A percentile compares a stretch with the other conserved stretches of the same genome.
Conservation (phyloP, 1,284 basidiomycete genomes). For the Ganoderma sp. region DNA sequence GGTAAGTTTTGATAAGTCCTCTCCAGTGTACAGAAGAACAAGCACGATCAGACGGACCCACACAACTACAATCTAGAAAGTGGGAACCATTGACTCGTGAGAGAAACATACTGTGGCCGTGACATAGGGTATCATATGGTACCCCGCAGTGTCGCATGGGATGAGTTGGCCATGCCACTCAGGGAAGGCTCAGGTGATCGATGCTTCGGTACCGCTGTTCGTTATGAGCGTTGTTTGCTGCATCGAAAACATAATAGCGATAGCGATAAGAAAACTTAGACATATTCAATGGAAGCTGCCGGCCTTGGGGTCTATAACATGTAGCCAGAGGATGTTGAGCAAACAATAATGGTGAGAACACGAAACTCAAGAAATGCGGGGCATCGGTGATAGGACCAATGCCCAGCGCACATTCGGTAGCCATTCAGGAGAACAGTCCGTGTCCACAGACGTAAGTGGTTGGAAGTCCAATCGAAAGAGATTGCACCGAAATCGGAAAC, state of each 20-base stretch:
- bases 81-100: slow-evolving; percentile 1
- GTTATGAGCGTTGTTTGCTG: neutral
- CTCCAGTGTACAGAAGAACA: neutral
- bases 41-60: slow-evolving; percentile 1
- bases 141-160: neutral
- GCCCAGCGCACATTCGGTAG: neutral
- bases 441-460: neutral
- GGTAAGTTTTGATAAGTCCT: neutral
- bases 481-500: neutral
- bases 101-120: neutral
- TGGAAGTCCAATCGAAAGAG: neutral
- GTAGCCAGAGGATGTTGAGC: neutral
- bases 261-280: neutral
- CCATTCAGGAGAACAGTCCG: neutral
- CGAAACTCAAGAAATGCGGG: neutral
- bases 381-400: neutral
- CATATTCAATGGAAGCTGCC: neutral
- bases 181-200: neutral
- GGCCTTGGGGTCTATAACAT: neutral
- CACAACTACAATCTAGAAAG: neutral
- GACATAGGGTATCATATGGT: slow-evolving; percentile 2
- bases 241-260: neutral
- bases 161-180: neutral
- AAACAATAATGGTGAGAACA: neutral
- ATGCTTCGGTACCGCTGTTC: neutral